Percentiles rank a stretch among this genome's conserved stretches.
These are phyloP conservation scores for Hawksworthiomyces lignivorus DNA, from an alignment of 2,329 filamentous ascomycete species.

Conservation along the genomic window DNA sequence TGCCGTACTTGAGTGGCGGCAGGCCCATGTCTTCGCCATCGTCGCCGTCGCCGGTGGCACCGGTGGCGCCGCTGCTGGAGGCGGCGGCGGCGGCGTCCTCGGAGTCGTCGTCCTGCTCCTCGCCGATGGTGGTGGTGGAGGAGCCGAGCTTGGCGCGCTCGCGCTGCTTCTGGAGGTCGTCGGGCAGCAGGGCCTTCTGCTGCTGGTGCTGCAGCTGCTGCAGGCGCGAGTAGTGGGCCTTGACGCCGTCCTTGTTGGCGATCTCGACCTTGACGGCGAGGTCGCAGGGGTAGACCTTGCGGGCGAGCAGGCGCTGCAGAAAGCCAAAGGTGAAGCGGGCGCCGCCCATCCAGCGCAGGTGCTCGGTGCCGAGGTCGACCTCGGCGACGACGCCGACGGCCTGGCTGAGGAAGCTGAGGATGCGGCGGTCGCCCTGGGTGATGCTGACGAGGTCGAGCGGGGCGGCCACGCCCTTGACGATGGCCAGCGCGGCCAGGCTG, in stretches of 20 bases:
- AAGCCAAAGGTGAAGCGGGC: slow-evolving; percentile 81
- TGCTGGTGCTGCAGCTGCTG: background rate
- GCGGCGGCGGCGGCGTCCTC: background rate
- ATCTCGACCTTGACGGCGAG: slow-evolving; percentile 78
- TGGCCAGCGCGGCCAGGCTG: slow-evolving; percentile 68
- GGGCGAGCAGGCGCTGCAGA: slow-evolving; percentile 64
- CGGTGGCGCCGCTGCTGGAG: background rate
- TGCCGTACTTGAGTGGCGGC: slow-evolving; percentile 71
- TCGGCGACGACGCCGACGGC: slow-evolving; percentile 86
- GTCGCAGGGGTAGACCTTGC: slow-evolving; percentile 81
- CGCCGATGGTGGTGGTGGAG: slow-evolving; percentile 2
- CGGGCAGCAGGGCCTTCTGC: background rate
- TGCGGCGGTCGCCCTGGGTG: slow-evolving; percentile 68
- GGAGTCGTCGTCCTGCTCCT: background rate
- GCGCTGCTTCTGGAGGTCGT: background rate
- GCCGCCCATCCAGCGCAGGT: slow-evolving; percentile 87
- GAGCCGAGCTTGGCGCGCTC: slow-evolving; percentile 7
- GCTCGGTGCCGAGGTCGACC: slow-evolving; percentile 79
- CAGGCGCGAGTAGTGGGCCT: slow-evolving; percentile 52
- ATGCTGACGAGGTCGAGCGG: slow-evolving; percentile 81
- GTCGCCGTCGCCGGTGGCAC: slow-evolving; percentile 9
- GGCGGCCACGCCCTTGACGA: slow-evolving; percentile 81
- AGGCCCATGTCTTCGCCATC: slow-evolving; percentile 41
- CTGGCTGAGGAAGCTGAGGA: slow-evolving; percentile 85
- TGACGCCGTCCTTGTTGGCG: slow-evolving; percentile 65